Percentiles rank a stretch among this genome's conserved stretches.
Evolutionary conservation across 2,329 filamentous ascomycete genomes (phyloP).

Genomic region (Hypoxylon sp.): DNA sequence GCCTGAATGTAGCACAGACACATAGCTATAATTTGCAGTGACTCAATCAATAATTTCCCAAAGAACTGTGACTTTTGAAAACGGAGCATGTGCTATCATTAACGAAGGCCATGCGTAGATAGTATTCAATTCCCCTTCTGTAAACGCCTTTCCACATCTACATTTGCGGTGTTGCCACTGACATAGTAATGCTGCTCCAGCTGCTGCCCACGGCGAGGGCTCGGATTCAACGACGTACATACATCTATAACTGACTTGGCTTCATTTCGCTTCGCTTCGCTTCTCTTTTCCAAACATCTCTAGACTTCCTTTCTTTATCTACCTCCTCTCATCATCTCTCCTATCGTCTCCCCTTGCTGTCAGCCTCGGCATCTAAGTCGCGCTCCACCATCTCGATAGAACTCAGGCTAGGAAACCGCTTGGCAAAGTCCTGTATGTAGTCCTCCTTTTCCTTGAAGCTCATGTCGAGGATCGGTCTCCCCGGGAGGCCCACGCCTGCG

Average conservation of each 20-base stretch:
- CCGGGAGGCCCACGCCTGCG: slow-evolving; percentile 63
- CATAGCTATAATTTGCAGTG: neutral
- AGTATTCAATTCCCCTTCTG: slow-evolving; percentile 44
- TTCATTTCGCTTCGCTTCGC: slow-evolving; percentile 6
- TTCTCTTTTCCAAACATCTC: slow-evolving; percentile 1
- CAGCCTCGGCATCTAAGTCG: slow-evolving; percentile 63
- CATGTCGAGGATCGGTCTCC: slow-evolving; percentile 68
- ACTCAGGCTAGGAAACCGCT: slow-evolving; percentile 87
- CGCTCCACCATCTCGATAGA: slow-evolving; percentile 91
- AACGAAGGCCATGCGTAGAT: slow-evolving; percentile 15
- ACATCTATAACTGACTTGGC: slow-evolving; percentile 13
- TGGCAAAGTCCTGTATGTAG: slow-evolving; percentile 79
- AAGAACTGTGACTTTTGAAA: neutral
- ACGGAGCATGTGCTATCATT: neutral
- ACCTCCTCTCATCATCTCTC: neutral
- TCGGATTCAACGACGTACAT: slow-evolving; percentile 12
- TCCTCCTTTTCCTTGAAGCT: slow-evolving; percentile 73
- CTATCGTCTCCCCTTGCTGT: slow-evolving; percentile 35
- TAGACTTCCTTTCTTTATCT: slow-evolving; percentile 4
- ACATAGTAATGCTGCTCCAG: slow-evolving; percentile 25
- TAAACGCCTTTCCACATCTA: slow-evolving; percentile 44
- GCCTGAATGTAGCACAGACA: neutral
- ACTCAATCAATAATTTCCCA: neutral
- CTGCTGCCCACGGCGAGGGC: slow-evolving; percentile 4
- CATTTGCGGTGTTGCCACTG: slow-evolving; percentile 32